Evolutionary conservation across 2,329 filamentous ascomycete species (phyloP).

Genomic region (Fusarium decemcellulare): DNA sequence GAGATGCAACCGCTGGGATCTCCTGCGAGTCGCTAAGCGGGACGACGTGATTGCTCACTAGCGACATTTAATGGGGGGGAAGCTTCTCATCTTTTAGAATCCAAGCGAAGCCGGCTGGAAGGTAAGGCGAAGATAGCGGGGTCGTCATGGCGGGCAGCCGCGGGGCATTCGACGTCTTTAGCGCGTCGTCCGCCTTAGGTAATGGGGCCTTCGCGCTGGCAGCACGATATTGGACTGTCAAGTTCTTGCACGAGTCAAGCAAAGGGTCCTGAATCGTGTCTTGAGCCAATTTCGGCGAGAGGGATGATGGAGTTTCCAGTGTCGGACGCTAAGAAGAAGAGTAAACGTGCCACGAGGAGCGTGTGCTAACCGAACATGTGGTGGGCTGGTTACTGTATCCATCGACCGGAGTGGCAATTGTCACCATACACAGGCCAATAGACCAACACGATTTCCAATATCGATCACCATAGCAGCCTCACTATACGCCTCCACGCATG

Average conservation of each 20-base stretch:
- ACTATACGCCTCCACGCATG: constrained; percentile 22
- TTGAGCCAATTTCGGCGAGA: neutral
- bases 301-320: constrained; percentile 1
- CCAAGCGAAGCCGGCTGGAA: constrained; percentile 19
- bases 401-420: neutral
- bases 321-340: neutral
- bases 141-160: constrained; percentile 30
- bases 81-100: constrained; percentile 36
- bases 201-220: constrained; percentile 11
- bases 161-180: constrained; percentile 31
- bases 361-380: neutral
- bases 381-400: neutral
- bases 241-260: constrained; percentile 29
- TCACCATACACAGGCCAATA: neutral
- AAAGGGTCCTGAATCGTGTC: constrained; percentile 31
- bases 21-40: constrained; percentile 14
- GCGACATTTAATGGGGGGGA: constrained; percentile 25
- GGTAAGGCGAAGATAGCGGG: constrained; percentile 26
- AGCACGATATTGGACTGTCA: constrained; percentile 2
- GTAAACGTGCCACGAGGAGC: neutral
- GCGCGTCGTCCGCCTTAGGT: constrained; percentile 32
- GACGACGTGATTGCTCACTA: constrained; percentile 25
- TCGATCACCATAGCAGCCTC: constrained; percentile 7
- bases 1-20: constrained; percentile 13
- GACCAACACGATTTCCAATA: neutral